Conservation (phyloP, 2,329 filamentous ascomycete species). For the Pseudogymnoascus sp. region DNA sequence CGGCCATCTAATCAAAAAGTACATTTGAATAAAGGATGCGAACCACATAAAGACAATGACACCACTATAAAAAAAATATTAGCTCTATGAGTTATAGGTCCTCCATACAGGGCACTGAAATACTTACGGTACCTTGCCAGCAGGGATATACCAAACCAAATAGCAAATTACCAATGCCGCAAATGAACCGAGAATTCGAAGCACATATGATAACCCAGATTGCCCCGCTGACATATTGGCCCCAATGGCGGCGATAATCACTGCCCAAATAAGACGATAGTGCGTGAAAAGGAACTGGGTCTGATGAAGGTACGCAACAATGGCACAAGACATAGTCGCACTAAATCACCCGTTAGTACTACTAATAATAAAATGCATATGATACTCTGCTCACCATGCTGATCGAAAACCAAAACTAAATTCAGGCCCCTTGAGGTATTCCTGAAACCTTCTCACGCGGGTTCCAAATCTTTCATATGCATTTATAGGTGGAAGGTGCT, state of each 20-base stretch:
- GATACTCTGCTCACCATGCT: slow-evolving; percentile 9
- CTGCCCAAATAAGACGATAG: slow-evolving; percentile 8
- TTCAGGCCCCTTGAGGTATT: slow-evolving; percentile 7
- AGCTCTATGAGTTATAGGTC: not conserved
- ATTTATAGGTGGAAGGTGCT: not conserved
- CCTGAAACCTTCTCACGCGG: slow-evolving; percentile 4
- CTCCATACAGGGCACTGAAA: not conserved
- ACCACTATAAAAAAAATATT: not conserved
- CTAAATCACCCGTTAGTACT: not conserved
- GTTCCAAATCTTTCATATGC: slow-evolving; percentile 5
- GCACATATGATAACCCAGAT: slow-evolving; percentile 9
- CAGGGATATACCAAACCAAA: slow-evolving; percentile 5
- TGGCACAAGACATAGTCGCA: slow-evolving; percentile 9
- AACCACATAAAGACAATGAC: slow-evolving; percentile 11
- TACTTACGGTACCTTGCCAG: slow-evolving; percentile 1
- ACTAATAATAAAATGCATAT: not conserved
- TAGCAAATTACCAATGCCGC: slow-evolving; percentile 8
- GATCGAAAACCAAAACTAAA: slow-evolving; percentile 11
- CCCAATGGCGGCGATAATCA: slow-evolving; percentile 10
- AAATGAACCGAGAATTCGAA: slow-evolving; percentile 4
- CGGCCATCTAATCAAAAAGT: slow-evolving; percentile 3
- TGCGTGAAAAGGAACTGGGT: slow-evolving; percentile 7
- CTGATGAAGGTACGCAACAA: slow-evolving; percentile 9
- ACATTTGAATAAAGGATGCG: slow-evolving; percentile 7
- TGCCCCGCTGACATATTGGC: slow-evolving; percentile 9